Percentiles rank a stretch among this genome's conserved stretches.
Conservation (phyloP, 1,139 yeast genomes). For the Pichia norvegensis region DNA sequence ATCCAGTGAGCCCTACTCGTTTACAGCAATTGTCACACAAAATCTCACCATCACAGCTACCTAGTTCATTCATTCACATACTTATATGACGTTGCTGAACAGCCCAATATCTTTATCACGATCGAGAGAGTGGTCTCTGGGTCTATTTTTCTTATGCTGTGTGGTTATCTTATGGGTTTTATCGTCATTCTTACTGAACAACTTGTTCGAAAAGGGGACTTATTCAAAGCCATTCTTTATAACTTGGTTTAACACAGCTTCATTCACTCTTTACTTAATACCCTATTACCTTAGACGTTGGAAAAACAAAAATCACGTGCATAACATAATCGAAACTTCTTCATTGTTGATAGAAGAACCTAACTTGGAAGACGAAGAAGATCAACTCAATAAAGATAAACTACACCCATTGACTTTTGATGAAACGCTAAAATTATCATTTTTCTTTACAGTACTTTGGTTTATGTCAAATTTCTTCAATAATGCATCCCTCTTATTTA, state of each 20-base stretch:
- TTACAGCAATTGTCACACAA: too few species aligned
- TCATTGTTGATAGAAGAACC: background rate
- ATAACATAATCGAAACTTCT: background rate
- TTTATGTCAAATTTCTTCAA: conserved; percentile 81
- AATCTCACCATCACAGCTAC: background rate
- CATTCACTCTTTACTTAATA: conserved; percentile 68
- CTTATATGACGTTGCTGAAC: background rate
- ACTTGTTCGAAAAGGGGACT: conserved; percentile 55
- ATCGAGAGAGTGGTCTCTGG: conserved; percentile 58
- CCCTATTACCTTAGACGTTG: conserved; percentile 38
- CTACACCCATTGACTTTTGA: conserved; percentile 29
- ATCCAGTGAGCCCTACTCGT: too few species aligned
- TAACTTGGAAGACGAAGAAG: background rate
- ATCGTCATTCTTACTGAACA: conserved; percentile 73
- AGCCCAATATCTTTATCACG: conserved; percentile 2
- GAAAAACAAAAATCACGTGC: background rate
- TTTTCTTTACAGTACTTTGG: conserved; percentile 84
- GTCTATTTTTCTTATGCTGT: conserved; percentile 59
- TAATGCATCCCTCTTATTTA: conserved; percentile 78
- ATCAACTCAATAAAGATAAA: background rate
- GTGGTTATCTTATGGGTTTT: conserved; percentile 86
- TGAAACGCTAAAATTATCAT: conserved; percentile 55
- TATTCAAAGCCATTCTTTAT: conserved; percentile 91
- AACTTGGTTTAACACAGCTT: conserved; percentile 83
- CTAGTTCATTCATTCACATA: background rate